These are phyloP conservation scores for Cardamine resedifolia DNA, from an alignment of 345 rosid genomes.

Conservation along the genomic window DNA sequence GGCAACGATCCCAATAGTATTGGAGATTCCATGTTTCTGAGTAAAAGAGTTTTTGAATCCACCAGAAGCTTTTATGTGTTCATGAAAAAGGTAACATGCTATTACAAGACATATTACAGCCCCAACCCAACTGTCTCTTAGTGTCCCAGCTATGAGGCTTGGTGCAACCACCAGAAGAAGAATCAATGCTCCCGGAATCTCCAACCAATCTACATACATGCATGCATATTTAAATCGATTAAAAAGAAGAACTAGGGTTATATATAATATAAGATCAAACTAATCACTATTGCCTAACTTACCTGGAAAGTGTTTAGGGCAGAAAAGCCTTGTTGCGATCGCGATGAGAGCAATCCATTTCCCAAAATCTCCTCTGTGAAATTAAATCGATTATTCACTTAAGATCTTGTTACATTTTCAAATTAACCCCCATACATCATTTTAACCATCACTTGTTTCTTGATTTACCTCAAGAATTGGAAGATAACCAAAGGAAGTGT, in stretches of 20 bases:
- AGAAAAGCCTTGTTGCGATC: slow-evolving; percentile 71
- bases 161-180: slow-evolving; percentile 78
- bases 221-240: neutral
- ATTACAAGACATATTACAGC: slow-evolving; percentile 66
- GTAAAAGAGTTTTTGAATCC: slow-evolving; percentile 87
- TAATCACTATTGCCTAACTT: neutral
- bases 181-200: slow-evolving; percentile 75
- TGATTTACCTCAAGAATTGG: slow-evolving; percentile 64
- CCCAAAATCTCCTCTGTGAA: slow-evolving; percentile 74
- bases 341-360: slow-evolving; percentile 87
- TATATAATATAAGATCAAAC: neutral
- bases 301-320: slow-evolving; percentile 78
- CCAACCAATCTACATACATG: slow-evolving; percentile 63
- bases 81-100: slow-evolving; percentile 86
- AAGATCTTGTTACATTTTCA: neutral
- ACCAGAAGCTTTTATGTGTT: slow-evolving; percentile 88
- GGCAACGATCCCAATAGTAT: slow-evolving; percentile 74
- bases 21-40: slow-evolving; percentile 68
- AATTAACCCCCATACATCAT: slow-evolving; percentile 2
- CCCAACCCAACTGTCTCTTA: slow-evolving; percentile 63
- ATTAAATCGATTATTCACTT: slow-evolving; percentile 37
- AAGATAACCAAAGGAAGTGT: slow-evolving; percentile 74
- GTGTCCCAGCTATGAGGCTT: slow-evolving; percentile 49
- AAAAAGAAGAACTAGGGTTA: neutral
- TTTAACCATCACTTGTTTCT: neutral